Evolutionary conservation across 192 early-diverging fungal species (phyloP).

Genomic region (Irineochytrium annulatum): DNA sequence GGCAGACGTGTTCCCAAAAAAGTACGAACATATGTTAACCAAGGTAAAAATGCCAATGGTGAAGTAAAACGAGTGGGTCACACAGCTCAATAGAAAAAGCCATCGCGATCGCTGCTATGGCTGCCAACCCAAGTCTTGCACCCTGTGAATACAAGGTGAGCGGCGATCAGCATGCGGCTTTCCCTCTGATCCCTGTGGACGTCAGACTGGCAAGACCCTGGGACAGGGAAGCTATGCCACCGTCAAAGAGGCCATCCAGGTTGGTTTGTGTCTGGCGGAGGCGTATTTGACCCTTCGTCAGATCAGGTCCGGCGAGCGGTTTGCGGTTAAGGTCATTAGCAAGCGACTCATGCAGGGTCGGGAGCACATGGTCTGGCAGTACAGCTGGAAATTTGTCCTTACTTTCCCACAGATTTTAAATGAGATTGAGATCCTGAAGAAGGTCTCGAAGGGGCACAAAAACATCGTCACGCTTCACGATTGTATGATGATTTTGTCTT

Average conservation of each 20-base stretch:
- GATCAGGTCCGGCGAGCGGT: conserved; percentile 69
- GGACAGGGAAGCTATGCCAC: conserved; percentile 50
- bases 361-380: conserved; percentile 83
- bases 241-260: conserved; percentile 50
- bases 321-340: conserved; percentile 90
- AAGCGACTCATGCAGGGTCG: conserved; percentile 78
- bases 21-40: too few relatives aligned
- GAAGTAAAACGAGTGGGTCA: too few relatives aligned
- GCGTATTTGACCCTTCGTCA: conserved; percentile 1
- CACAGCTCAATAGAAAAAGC: too few relatives aligned
- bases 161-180: too few relatives aligned
- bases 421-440: conserved; percentile 84
- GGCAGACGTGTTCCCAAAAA: too few relatives aligned
- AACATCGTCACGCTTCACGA: conserved; percentile 86
- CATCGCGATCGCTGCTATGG: too few relatives aligned
- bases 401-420: too few relatives aligned
- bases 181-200: neutral
- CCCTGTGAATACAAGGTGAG: too few relatives aligned
- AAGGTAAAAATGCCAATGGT: too few relatives aligned
- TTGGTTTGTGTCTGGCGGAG: conserved; percentile 5
- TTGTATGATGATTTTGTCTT: conserved; percentile 46
- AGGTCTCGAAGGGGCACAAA: conserved; percentile 70
- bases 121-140: too few relatives aligned
- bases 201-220: conserved; percentile 43
- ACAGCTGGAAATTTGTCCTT: too few relatives aligned